Percentiles rank a stretch among this genome's conserved stretches.
phyloP scores from a whole-genome alignment of 1,284 basidiomycete species.

The Leucoagaricus sp. region DNA sequence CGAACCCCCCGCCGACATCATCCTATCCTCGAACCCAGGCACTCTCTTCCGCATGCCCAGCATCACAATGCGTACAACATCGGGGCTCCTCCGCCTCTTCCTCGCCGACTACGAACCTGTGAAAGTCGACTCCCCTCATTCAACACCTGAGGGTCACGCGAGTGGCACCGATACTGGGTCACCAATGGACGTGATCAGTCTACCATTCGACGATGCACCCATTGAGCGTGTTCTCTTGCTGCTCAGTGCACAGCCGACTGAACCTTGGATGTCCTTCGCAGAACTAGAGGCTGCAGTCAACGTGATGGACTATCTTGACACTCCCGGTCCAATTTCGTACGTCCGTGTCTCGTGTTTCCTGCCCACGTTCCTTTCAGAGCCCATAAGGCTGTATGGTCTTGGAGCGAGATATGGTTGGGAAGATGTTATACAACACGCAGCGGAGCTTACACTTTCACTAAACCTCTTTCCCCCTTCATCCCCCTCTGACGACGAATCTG shows the following conservation, averaged over 20 bases:
- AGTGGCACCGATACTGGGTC: not conserved
- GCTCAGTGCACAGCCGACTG: slow-evolving; percentile 37
- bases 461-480: not conserved
- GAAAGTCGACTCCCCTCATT: not conserved
- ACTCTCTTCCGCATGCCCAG: slow-evolving; percentile 39
- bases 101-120: not conserved
- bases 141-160: not conserved
- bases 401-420: slow-evolving; percentile 40
- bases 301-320: slow-evolving; percentile 39
- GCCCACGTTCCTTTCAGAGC: slow-evolving; percentile 37
- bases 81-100: slow-evolving; percentile 32
- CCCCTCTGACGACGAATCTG: not conserved
- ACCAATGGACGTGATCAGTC: not conserved
- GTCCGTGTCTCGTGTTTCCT: slow-evolving; percentile 37
- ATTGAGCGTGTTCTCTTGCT: slow-evolving; percentile 36
- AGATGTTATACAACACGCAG: slow-evolving; percentile 38
- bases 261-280: slow-evolving; percentile 35
- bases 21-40: slow-evolving; percentile 37
- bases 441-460: slow-evolving; percentile 31
- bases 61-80: slow-evolving; percentile 38
- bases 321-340: slow-evolving; percentile 39
- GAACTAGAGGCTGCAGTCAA: slow-evolving; percentile 35
- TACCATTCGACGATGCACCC: slow-evolving; percentile 19
- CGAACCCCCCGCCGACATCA: slow-evolving; percentile 34
- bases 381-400: slow-evolving; percentile 40